Conservation (phyloP, 768 basidiomycete genomes). For the Inosperma sp. region DNA sequence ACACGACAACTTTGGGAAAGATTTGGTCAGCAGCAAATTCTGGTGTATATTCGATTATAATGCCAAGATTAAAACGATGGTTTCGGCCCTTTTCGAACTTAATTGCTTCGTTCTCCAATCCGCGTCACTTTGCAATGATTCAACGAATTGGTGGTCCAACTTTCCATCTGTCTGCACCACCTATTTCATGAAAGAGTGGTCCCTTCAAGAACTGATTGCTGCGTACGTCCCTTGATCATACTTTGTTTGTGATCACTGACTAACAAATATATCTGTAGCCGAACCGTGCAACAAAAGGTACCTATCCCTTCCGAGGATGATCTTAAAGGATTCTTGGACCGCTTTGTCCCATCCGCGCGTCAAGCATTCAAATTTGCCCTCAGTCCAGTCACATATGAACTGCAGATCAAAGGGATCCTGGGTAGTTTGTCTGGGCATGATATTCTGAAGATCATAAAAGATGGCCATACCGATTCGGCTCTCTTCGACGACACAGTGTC, state of each 20-base stretch:
- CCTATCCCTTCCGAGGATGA: neutral
- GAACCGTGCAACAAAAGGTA: neutral
- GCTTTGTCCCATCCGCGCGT: neutral
- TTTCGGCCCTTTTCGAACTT: too few species aligned
- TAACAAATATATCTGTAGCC: constrained; percentile 1
- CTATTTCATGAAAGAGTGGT: neutral
- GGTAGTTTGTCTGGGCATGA: neutral
- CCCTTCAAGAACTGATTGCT: neutral
- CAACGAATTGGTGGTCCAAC: neutral
- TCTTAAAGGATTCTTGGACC: neutral
- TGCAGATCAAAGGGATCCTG: neutral
- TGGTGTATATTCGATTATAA: too few species aligned
- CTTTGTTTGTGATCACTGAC: neutral
- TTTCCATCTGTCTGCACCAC: neutral
- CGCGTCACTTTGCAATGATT: too few species aligned
- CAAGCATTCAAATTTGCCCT: neutral
- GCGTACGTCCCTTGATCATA: too few species aligned
- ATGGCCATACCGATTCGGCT: neutral
- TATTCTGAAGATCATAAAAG: neutral
- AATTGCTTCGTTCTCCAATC: too few species aligned
- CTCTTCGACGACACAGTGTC: neutral
- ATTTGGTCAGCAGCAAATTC: too few species aligned
- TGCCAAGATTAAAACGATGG: too few species aligned
- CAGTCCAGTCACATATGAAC: neutral
- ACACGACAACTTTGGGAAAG: too few species aligned